Base-by-base conservation (phyloP, 306 rosid species). In the Castanea mollissima region DNA sequence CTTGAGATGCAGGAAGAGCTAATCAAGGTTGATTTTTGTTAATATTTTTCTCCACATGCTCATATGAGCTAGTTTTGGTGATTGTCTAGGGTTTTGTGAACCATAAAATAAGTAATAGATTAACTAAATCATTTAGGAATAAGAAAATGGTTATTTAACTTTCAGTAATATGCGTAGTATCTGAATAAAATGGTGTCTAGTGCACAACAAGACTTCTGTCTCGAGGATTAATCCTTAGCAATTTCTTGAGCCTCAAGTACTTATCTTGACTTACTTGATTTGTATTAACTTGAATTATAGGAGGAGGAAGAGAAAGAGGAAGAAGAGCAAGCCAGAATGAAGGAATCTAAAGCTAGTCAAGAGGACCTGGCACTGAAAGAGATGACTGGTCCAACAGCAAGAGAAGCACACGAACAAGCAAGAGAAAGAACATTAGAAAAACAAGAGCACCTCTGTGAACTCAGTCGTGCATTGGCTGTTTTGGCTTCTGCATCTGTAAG, bases 401-500 rank as follows among this genome's bases (percentile, higher is more conserved):
- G 86, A 74, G 97, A 92, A 82, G 97, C 96, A 74, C 89, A 85
- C 20, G 87, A 88, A 74, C 97, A 85, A 80, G 97, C 88, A 23
- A 87, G 84, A 89, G 87, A 76, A 72, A 89, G 90, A 82, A 75
- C 94, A 63, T 15, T 83, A 49, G 99, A 95, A 85, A 89, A 91
- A 86, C 89, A 92, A 81, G 99, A 91, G 83, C 94, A 95, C 78
- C 86, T 95, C 20, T 92, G 97, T 46, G 97, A 95, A 85, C 74
- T 95, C 80, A 95, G 99, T 78, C 94, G 96, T 49, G 99, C 99
- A 34, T 83, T 95, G 85, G 97, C 99, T 79, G 94, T 95, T 84
- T 89, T 95, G 85, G 92, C 99, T 80, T 92, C 99, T 69, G 97
- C 98, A 34, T 95, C 99, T 87, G 99, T 95, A 90, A 95, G 94